These are phyloP conservation scores for Nothopassalora personata DNA, from an alignment of 2,329 filamentous ascomycete genomes.

Conservation along the genomic window DNA sequence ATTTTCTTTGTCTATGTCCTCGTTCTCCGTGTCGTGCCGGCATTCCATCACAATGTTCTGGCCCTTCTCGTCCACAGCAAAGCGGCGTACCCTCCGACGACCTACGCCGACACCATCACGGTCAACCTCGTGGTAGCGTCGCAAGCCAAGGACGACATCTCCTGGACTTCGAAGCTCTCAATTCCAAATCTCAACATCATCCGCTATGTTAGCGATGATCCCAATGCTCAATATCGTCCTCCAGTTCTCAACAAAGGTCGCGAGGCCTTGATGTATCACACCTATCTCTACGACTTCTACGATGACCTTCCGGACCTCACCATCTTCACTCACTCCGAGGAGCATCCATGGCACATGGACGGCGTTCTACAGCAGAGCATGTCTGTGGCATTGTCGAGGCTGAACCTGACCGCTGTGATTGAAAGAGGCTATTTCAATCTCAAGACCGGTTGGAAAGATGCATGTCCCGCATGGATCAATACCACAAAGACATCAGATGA, in stretches of 20 bases:
- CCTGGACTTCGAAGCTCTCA: slow-evolving; percentile 14
- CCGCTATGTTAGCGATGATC: slow-evolving; percentile 20
- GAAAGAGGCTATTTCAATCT: slow-evolving; percentile 20
- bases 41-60: background rate
- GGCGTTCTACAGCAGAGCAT: slow-evolving; percentile 11
- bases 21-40: background rate
- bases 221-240: slow-evolving; percentile 13
- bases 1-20: background rate
- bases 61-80: too few relatives aligned
- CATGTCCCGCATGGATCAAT: slow-evolving; percentile 20
- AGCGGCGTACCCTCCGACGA: background rate
- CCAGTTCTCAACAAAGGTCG: slow-evolving; percentile 12
- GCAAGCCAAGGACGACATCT: slow-evolving; percentile 13
- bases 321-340: slow-evolving; percentile 19
- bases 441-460: slow-evolving; percentile 17
- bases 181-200: slow-evolving; percentile 17
- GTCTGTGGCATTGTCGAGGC: slow-evolving; percentile 13
- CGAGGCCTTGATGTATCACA: slow-evolving; percentile 23
- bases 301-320: slow-evolving; percentile 16
- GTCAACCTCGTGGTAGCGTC: slow-evolving; percentile 18
- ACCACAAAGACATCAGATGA: slow-evolving; percentile 15
- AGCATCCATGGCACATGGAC: slow-evolving; percentile 20
- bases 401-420: slow-evolving; percentile 18
- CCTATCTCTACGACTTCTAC: slow-evolving; percentile 21
- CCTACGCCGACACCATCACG: slow-evolving; percentile 2